These are phyloP conservation scores for Myriosclerotinia curreyana DNA, from an alignment of 2,329 filamentous ascomycete genomes.

Conservation along the genomic window DNA sequence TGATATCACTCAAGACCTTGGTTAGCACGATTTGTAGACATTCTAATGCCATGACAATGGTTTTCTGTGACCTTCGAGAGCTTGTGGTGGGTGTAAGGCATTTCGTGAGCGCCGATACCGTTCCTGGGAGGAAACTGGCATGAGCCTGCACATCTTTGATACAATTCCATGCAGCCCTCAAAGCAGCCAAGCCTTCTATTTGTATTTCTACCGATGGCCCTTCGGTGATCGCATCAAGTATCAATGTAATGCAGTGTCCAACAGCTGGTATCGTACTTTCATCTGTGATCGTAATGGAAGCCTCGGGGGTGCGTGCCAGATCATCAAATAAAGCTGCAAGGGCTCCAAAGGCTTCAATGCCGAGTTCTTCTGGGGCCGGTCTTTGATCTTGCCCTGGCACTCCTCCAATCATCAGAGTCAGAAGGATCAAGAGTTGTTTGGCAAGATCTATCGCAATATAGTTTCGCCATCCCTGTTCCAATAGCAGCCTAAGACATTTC, in stretches of 20 bases:
- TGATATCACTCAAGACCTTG: constrained; percentile 57
- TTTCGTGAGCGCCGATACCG: constrained; percentile 77
- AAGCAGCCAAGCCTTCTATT: constrained; percentile 61
- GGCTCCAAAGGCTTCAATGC: constrained; percentile 66
- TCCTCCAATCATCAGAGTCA: constrained; percentile 77
- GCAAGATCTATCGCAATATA: constrained; percentile 69
- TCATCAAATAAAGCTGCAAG: constrained; percentile 64
- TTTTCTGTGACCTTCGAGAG: constrained; percentile 56
- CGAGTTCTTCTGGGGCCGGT: constrained; percentile 67
- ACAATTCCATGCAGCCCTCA: constrained; percentile 59
- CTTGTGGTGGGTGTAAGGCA: constrained; percentile 64
- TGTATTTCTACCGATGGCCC: constrained; percentile 67
- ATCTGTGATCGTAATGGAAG: constrained; percentile 51
- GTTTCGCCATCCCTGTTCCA: constrained; percentile 75
- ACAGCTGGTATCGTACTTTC: constrained; percentile 69
- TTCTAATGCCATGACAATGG: constrained; percentile 62
- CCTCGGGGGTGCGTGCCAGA: constrained; percentile 50
- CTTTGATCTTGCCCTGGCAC: constrained; percentile 55
- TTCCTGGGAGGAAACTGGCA: constrained; percentile 83
- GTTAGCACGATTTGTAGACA: constrained; percentile 55
- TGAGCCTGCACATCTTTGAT: constrained; percentile 72
- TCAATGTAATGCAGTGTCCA: constrained; percentile 76
- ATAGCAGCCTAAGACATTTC: constrained; percentile 69
- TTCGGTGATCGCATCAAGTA: constrained; percentile 70
- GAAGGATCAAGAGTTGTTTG: constrained; percentile 79